Percentiles rank a stretch among this genome's conserved stretches.
Evolutionary conservation across 1,139 yeast genomes (phyloP).

Genomic region (Blastobotrys capitulatus): DNA sequence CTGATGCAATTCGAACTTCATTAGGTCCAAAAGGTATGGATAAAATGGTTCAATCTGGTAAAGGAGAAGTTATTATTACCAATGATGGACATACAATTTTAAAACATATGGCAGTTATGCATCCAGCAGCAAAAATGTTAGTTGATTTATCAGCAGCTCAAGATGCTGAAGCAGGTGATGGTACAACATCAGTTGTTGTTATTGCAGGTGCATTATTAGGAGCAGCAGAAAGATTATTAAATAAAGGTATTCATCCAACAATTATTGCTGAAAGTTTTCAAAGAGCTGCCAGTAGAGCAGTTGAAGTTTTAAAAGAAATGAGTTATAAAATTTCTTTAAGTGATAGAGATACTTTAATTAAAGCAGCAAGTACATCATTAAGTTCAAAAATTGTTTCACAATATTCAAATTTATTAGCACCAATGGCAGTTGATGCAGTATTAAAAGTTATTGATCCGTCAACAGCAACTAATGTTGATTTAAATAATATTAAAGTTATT

Average conservation of each 20-base stretch:
- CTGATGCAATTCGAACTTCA: conserved; percentile 96
- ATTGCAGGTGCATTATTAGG: conserved; percentile 90
- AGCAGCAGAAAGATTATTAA: conserved; percentile 86
- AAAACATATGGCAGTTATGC: conserved; percentile 90
- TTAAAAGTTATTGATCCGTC: conserved; percentile 60
- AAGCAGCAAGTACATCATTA: conserved; percentile 92
- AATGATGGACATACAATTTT: conserved; percentile 96
- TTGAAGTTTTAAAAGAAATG: conserved; percentile 79
- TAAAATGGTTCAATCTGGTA: conserved; percentile 88
- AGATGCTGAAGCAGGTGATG: conserved; percentile 98
- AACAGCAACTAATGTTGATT: conserved; percentile 65
- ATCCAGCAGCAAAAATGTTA: conserved; percentile 97
- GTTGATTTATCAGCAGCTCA: conserved; percentile 97
- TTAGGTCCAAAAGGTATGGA: conserved; percentile 99
- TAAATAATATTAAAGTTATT: conserved; percentile 79
- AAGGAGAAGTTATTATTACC: conserved; percentile 89
- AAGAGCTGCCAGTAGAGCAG: conserved; percentile 85
- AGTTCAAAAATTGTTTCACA: conserved; percentile 95
- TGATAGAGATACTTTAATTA: conserved; percentile 75
- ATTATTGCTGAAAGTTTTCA: conserved; percentile 93
- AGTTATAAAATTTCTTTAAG: conserved; percentile 65
- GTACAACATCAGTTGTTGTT: conserved; percentile 95
- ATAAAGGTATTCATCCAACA: conserved; percentile 94
- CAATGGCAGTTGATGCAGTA: conserved; percentile 92
- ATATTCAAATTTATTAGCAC: conserved; percentile 77